Evolutionary conservation across 305 asterid genomes (phyloP), one percentile per base, ranked within the genome.

Genomic region (Fraxinus dipetala): DNA sequence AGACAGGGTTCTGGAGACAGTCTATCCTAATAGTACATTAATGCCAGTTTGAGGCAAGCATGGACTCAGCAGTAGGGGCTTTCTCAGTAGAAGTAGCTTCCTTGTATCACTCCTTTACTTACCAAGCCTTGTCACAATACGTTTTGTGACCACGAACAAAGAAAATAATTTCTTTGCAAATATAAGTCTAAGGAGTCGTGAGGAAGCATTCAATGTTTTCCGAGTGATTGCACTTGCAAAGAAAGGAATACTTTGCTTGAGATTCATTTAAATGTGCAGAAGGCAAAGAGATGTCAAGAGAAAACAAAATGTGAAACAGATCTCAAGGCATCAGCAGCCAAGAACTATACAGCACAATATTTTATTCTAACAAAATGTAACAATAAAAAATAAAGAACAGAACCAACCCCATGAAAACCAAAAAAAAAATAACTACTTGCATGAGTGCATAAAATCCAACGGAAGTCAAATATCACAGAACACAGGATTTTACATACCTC

Each of bases 401-500:
- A 20, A 35, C 45, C 74, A 75, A 77, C 80, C 63, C 18, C 76
- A 22, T 70, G 54, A 51, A 59, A 79, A 32, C 38, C 8, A 54
- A n/a, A 18, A 56, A 65, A 38, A 20, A 45, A 79, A 59, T 4
- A 67, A 78, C 70, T 3, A 14, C 69, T 45, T 14, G 59, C 38
- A 69, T n/a, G 35, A 36, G 79, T 78, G 76, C 80, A 81, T 48
- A 75, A 70, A 79, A 84, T 51, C 63, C 83, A 79, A 61, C 24
- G 43, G 1, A 32, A 26, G 70, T 63, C 75, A 75, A 70, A 75
- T 80, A 83, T 72, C 6, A 22, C 56, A 43, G 56, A 54, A 72
- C 22, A 36, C 32, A 22, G 56, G 75, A 81, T 43, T 82, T 35
- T 73, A 80, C 81, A 76, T 85, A 95, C 99, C 98, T 97, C 98